Conservation (phyloP, 495 filamentous ascomycete genomes). For the Neurospora sp. region DNA sequence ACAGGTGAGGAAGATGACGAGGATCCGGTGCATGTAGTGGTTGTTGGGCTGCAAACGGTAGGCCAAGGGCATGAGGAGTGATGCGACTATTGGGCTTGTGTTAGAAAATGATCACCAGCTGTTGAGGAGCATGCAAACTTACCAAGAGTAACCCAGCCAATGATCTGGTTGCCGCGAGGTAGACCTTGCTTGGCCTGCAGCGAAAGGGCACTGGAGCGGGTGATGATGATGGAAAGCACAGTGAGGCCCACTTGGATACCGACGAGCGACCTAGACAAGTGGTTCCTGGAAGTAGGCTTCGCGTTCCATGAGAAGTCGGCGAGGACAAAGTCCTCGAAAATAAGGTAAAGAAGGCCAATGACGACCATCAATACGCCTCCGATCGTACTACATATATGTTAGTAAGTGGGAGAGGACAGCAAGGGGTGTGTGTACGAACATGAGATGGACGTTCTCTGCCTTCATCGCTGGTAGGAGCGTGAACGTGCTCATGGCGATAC, state of each 20-base stretch:
- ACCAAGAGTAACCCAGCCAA: constrained; percentile 82
- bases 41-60: constrained; percentile 73
- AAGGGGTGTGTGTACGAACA: constrained; percentile 44
- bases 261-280: constrained; percentile 30
- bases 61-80: constrained; percentile 69
- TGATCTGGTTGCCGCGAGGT: constrained; percentile 77
- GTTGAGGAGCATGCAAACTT: constrained; percentile 14
- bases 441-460: constrained; percentile 62
- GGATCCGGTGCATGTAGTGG: constrained; percentile 81
- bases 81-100: constrained; percentile 43
- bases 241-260: constrained; percentile 63
- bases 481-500: constrained; percentile 77
- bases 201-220: constrained; percentile 67
- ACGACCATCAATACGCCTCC: constrained; percentile 72
- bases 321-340: constrained; percentile 66
- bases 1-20: constrained; percentile 88
- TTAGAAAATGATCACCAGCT: constrained; percentile 1
- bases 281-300: constrained; percentile 18
- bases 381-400: constrained; percentile 44
- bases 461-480: constrained; percentile 84
- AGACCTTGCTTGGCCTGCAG: constrained; percentile 80
- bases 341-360: constrained; percentile 69
- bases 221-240: constrained; percentile 73
- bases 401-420: constrained; percentile 11
- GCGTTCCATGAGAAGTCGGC: constrained; percentile 28